Conservation (phyloP, 805 yeast species). For the Brettanomyces naardenensis region DNA sequence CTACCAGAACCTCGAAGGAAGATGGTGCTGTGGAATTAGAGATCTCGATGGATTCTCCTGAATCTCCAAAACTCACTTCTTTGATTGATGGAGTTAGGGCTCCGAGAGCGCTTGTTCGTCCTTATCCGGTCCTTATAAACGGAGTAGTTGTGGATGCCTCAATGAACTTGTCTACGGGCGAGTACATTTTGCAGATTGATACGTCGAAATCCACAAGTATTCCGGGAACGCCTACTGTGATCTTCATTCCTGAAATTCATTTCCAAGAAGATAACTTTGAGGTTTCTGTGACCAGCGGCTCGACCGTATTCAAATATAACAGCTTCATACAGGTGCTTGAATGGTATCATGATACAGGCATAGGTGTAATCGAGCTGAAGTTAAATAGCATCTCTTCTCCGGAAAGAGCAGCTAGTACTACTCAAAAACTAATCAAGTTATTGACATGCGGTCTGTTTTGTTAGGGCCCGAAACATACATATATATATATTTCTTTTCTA, state of each 20-base stretch:
- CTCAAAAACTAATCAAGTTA: background rate
- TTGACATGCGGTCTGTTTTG: background rate
- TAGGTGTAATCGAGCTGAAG: conserved; percentile 18
- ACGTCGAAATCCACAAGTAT: conserved; percentile 11
- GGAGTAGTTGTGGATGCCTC: conserved; percentile 51
- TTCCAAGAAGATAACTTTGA: conserved; percentile 44
- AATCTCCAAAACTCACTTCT: background rate
- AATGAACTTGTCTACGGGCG: conserved; percentile 46
- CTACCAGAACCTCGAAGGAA: background rate
- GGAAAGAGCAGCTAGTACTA: background rate
- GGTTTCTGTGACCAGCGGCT: conserved; percentile 49
- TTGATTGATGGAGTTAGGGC: conserved; percentile 58
- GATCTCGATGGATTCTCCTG: background rate
- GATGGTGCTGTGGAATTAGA: background rate
- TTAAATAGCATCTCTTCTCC: conserved; percentile 5
- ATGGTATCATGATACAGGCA: conserved; percentile 53
- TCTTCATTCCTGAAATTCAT: conserved; percentile 70
- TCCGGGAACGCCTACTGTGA: conserved; percentile 38
- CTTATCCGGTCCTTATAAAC: conserved; percentile 56
- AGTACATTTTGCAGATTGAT: conserved; percentile 41
- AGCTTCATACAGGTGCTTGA: conserved; percentile 46
- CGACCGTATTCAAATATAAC: conserved; percentile 37
- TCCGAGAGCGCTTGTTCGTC: conserved; percentile 65
- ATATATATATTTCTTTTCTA: background rate
- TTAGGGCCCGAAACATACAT: too few species aligned